Conservation (phyloP, 148 eudicot genomes). For the Spergularia marina region DNA sequence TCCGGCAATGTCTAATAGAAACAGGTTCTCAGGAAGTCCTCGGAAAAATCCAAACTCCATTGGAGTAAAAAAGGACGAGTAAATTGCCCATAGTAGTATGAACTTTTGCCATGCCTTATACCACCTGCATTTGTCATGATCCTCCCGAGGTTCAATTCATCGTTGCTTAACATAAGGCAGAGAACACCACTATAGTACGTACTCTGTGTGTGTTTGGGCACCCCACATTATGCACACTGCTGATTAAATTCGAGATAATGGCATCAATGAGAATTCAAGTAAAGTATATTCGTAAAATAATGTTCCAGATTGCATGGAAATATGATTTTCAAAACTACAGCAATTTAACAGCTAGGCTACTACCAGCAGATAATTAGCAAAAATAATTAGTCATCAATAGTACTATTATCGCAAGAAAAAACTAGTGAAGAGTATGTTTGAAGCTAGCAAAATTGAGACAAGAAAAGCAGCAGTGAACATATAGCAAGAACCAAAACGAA, state of each 20-base stretch:
- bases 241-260: slow-evolving; percentile 16
- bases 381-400: no score
- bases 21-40: slow-evolving; percentile 71
- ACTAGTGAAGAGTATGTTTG: no score
- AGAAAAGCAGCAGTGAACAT: background rate
- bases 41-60: slow-evolving; percentile 94
- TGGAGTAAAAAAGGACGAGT: slow-evolving; percentile 88
- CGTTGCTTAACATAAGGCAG: slow-evolving; percentile 17
- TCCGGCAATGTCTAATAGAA: slow-evolving; percentile 72
- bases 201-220: slow-evolving; percentile 17
- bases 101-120: slow-evolving; percentile 69
- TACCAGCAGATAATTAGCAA: no score
- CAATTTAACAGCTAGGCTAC: background rate
- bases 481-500: background rate
- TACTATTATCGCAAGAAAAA: no score
- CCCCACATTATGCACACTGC: slow-evolving; percentile 21
- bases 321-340: background rate
- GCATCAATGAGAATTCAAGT: slow-evolving; percentile 2
- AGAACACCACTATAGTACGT: slow-evolving; percentile 16
- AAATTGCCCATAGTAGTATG: slow-evolving; percentile 76
- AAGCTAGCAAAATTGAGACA: background rate
- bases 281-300: background rate
- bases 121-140: slow-evolving; percentile 58
- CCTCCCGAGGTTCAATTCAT: slow-evolving; percentile 11
- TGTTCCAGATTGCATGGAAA: background rate